These are phyloP conservation scores for Alternaria consortialis DNA, from an alignment of 2,329 filamentous ascomycete species.

Conservation along the genomic window DNA sequence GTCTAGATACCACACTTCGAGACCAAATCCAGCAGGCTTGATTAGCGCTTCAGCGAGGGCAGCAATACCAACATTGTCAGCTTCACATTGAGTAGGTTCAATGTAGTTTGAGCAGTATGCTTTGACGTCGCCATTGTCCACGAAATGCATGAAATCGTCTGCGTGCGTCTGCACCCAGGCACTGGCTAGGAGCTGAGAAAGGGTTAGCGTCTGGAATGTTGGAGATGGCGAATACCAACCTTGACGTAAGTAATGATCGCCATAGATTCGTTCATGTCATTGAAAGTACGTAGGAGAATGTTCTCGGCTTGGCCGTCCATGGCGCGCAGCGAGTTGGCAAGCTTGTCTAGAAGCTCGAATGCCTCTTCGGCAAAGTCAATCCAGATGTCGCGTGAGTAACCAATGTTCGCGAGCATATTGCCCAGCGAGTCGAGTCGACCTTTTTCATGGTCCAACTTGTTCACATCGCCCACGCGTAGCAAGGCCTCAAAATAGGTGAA, in stretches of 20 bases:
- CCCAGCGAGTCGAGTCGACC: slow-evolving; percentile 76
- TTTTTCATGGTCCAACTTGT: slow-evolving; percentile 74
- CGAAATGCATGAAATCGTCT: slow-evolving; percentile 75
- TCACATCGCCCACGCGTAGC: slow-evolving; percentile 70
- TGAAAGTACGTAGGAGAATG: slow-evolving; percentile 74
- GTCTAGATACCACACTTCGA: slow-evolving; percentile 93
- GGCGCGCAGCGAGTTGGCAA: slow-evolving; percentile 65
- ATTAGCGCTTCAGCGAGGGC: slow-evolving; percentile 81
- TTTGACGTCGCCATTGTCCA: slow-evolving; percentile 65
- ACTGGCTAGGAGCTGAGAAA: slow-evolving; percentile 75
- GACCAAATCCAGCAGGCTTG: slow-evolving; percentile 77
- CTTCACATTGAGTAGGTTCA: slow-evolving; percentile 80
- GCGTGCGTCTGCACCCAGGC: slow-evolving; percentile 83
- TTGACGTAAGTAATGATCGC: slow-evolving; percentile 85
- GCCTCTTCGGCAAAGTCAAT: slow-evolving; percentile 87
- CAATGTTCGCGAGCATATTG: slow-evolving; percentile 73
- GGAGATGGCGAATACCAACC: slow-evolving; percentile 52
- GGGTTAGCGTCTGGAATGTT: slow-evolving; percentile 18
- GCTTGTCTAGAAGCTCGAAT: slow-evolving; percentile 70
- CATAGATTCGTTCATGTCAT: slow-evolving; percentile 71
- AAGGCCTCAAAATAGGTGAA: slow-evolving; percentile 94
- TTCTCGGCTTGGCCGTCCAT: slow-evolving; percentile 62
- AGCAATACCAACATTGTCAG: slow-evolving; percentile 87
- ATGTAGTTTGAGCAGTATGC: slow-evolving; percentile 76
- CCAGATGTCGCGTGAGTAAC: slow-evolving; percentile 73